Base-by-base conservation (phyloP, 1,284 basidiomycete genomes). In the Termitomyces sp. region DNA sequence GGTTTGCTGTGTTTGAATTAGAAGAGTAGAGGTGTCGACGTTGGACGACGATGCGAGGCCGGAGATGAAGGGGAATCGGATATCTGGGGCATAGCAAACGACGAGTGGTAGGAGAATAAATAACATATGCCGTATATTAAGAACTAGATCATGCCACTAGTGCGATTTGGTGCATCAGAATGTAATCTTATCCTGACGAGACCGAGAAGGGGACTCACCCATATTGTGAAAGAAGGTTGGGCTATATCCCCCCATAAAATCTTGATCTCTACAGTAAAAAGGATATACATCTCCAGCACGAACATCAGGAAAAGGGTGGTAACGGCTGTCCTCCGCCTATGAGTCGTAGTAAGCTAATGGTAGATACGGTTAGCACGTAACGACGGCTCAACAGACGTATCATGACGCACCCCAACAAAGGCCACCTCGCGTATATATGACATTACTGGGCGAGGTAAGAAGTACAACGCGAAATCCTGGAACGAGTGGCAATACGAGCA, bases 61-160 rank as follows among this genome's bases (percentile, higher is more conserved):
- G 52, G 74, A 55, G 48, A 80, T 51, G 24, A 84, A 78, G 26
- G 84, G 70, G 17, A 73, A 54, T 47, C 84, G 70, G 66, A 87
- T 79, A 52, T 83, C 65, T 1, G 67, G 79, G 8, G 81, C 63
- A 51, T 74, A 60, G 64, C 78, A 76, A n/a, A 83, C 62, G 47
- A 78, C 48, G 26, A 81, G 58, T 0, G 85, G 84, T 8, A 89
- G 72, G 34, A 75, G 15, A 55, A 87, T 71, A 69, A 90, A 85
- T 55, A 86, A 65, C 3, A 73, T 38, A 54, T 81, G 78, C 10
- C 88, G 84, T 19, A 72, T 57, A 52, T 75, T 64, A 66, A 78
- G 78, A 36, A 84, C 68, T 28, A 64, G 72, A 65, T 90, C 86
- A 69, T 88, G 83, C 80, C 82, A 84, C 88, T 90, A 61, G 5